Evolutionary conservation across 73 alveolate genomes (phyloP), one percentile per base, ranked within the genome.

Genomic region (Paramecium biaurelia): DNA sequence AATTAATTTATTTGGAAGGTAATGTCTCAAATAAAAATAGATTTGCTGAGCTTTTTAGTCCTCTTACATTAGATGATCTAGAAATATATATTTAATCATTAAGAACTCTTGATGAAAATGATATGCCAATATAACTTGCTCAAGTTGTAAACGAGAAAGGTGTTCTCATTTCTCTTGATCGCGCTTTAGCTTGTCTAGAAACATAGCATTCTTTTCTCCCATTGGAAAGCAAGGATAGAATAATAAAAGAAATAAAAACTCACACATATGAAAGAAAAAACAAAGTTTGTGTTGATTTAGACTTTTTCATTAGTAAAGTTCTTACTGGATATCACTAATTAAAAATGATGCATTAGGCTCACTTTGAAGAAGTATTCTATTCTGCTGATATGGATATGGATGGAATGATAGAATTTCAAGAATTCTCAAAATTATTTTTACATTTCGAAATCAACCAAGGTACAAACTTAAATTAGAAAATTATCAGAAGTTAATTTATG

Each of bases 361-460:
- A 79, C n/a, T 79, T 79, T 47, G 90, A 79, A 79, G 90, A 79
- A 24, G 74, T 79, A 20, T 79, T 79, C 47, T 79, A 79, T 42
- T 38, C 90, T n/a, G 90, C 90, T 7, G 90, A 79, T 45, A 79
- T 79, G 90, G 90, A 79, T 45, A 30, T 43, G 90, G 90, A 79
- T 79, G 90, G 90, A 14, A 79, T 79, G 90, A 79, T 79, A 30
- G 90, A 79, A 45, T 79, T 30, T 79, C 47, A 79, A 24, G 90
- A 79, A 23, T 79, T 79, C 14, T 42, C 43, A 63, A 79, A 79
- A 79, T 20, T 79, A 23, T 79, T 42, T 47, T 45, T 30, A 12
- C 90, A 79, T 45, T 79, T 79, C 12, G 90, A 79, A 45, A 43
- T 47, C 21, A 47, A 79, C 9, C 26, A 79, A 72, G 86, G 86